Base-by-base conservation (phyloP, 192 early-diverging fungal species). In the Backusella morwellensis region DNA sequence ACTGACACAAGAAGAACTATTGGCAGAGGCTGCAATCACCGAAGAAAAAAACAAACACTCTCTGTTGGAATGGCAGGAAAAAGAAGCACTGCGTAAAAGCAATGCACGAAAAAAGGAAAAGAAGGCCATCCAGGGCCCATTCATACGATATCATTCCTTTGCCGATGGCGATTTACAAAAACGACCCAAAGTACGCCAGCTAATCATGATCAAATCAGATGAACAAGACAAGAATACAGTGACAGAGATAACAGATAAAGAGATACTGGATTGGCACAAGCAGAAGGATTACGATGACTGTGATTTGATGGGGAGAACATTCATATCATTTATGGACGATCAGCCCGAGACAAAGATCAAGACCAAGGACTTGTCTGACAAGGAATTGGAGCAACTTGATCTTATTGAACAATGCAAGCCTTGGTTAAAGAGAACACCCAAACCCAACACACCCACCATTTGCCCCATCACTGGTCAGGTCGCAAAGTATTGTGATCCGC, bases 381-480 rank as follows among this genome's bases (percentile, higher is more conserved):
- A 71, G 14, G 70, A 80, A 42, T 42, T 80, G 17, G 79, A 84
- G 40, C 74, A 70, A 23, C 17, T 70, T 34, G 79, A 78, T 52
- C 36, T 80, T 15, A 81, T 80, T 50, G 73, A 80, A 1, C n/a
- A 67, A 40, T 47, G 80, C 4, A 38, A 34, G 11, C 6, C 17
- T 19, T 83, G 82, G 82, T 11, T 75, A 19, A 59, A 78, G 12
- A 76, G 73, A 32, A 26, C 35, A 1, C 66, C 72, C 4, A 75
- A 78, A 67, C 79, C 82, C 8, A 38, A 66, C 4, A 35, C 80
- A 35, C 79, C 82, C 9, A 40, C 81, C 2, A 35, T 82, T 4
- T 93, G 92, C 70, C 87, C 84, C 11, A 84, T 93, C 50, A 92
- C 92, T 7, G 91, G 91, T 8, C 76, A 87, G 34, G 77, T 78